Evolutionary conservation across 2,329 filamentous ascomycete genomes (phyloP), one percentile per base, ranked within the genome.

Genomic region (Fusarium sp.): DNA sequence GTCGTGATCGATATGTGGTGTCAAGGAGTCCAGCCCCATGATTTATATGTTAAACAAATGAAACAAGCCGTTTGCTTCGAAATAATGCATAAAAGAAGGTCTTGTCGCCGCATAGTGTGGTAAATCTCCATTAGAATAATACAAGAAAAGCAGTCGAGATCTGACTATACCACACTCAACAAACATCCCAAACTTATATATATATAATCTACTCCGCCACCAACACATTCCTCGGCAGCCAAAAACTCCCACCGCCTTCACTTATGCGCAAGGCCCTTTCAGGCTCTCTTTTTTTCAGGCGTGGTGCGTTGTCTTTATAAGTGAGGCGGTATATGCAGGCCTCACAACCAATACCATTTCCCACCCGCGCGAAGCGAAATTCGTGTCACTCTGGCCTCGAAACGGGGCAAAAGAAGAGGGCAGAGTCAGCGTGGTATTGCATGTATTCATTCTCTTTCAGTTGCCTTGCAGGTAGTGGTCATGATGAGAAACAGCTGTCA

Each of bases 281-380:
- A 24, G 28, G 41, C 12, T 12, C 35, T 34, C 49, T 26, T n/a
- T 32, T 19, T 58, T 58, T 51, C 56, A 65, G 34, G 55, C 55
- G 58, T 65, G 61, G 57, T 58, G 35, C 40, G 48, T 54, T 28
- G 10, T 36, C 36, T 26, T 55, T 64, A 25, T 52, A 65, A 65
- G 62, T 65, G 62, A 65, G 62, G 62, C 62, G 62, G 28, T 58
- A 32, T 26, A 59, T 66, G 53, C 58, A 65, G 58, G 62, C 58
- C 49, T 66, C 53, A 41, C 53, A 36, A 50, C 53, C 56, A 64
- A 43, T 53, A 29, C 44, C 45, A 61, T 45, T 43, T 39, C 36
- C 41, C 63, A 43, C 58, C 34, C 40, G 29, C 28, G 36, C 19
- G 26, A 26, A 48, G 54, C 57, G 40, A 28, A 35, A 25, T 44